Base-by-base conservation (phyloP, 495 filamentous ascomycete genomes). In the Sphaerosporella brunnea region DNA sequence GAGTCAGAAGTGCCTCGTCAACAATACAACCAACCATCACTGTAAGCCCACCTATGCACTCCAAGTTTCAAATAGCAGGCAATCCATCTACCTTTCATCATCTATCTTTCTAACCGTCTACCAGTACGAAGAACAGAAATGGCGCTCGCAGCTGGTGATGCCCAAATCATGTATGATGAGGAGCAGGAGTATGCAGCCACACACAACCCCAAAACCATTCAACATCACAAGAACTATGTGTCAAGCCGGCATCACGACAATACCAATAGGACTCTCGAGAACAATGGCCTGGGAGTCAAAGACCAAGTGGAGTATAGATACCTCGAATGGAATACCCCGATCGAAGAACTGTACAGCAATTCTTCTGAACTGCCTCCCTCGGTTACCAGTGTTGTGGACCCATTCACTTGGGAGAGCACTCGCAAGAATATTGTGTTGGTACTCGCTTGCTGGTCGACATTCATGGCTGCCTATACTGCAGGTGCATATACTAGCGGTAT, bases 381-480 rank as follows among this genome's bases (percentile, higher is more conserved):
- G 44, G 38, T 58, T 15, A 50, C 44, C 11, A 40, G 43, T 16
- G 20, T 20, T 16, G 20, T 26, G 13, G 24, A 43, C 26, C 40
- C 40, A 1, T 43, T 43, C 23, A 7, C 13, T 10, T 43, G 40
- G 40, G 20, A 10, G 26, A 24, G 13, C 8, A 25, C 40, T 10
- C 19, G 26, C 21, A 43, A 43, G 40, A 43, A 43, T 24, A 10
- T 11, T 59, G 78, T 80, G 57, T 75, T 84, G n/a, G 71, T 66
- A 60, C 69, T 93, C 26, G 80, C 80, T 1, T 88, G 80, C 59
- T 58, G 71, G 18, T 80, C 81, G 1, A 93, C 86, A 0, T 72
- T 73, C 5, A 62, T 88, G 50, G 83, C 84, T 0, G 85, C 82
- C 23, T 92, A 86, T 59, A 75, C 79, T 0, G 81, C 85, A 0